Evolutionary conservation across 371 early-diverging fungal species (phyloP), one percentile per base, ranked within the genome.

Genomic region (Rhizopus microsporus): DNA sequence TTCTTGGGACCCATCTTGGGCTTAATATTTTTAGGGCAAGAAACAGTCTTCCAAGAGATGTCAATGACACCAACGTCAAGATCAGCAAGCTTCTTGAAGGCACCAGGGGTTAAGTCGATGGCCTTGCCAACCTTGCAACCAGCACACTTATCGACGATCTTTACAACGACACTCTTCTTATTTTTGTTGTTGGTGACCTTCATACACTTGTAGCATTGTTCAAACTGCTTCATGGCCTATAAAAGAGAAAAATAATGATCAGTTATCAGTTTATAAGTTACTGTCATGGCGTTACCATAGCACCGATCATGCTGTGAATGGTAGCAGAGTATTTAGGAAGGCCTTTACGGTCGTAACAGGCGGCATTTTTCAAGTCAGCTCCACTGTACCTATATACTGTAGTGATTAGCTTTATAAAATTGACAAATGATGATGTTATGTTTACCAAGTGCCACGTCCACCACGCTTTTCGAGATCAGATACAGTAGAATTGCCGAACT

Each of bases 191-290:
- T 79, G 48, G 67, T 68, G 40, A 79, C 71, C 67, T 79, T 70
- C 71, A 79, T 72, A 52, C 80, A 79, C 61, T 76, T 76, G 67
- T 76, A 79, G 59, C 80, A 79, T 46, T 69, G 51, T 59, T 76
- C 80, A 49, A 74, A 74, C n/a, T 57, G 56, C 42, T 72, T 52
- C 79, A 79, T 79, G 39, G 79, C 76, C 77, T 77, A 51, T 4
- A 37, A n/a, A 16, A 43, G 13, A 43, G 51, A 35, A 31, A 46
- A 13, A 42, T 42, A 39, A 15, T 13, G 29, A 23, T 23, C 23
- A 23, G 23, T 23, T 23, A 23, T 23, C 23, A 23, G 23, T 23
- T 23, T 23, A 23, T 23, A 23, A 23, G 23, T 23, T 39, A 10
- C 34, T 4, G 23, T 17, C 5, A 35, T n/a, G 16, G 7, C 51